Percentiles rank a stretch among this genome's conserved stretches.
These are phyloP conservation scores for Eucalyptus sp. DNA, from an alignment of 345 rosid species.

Conservation along the genomic window DNA sequence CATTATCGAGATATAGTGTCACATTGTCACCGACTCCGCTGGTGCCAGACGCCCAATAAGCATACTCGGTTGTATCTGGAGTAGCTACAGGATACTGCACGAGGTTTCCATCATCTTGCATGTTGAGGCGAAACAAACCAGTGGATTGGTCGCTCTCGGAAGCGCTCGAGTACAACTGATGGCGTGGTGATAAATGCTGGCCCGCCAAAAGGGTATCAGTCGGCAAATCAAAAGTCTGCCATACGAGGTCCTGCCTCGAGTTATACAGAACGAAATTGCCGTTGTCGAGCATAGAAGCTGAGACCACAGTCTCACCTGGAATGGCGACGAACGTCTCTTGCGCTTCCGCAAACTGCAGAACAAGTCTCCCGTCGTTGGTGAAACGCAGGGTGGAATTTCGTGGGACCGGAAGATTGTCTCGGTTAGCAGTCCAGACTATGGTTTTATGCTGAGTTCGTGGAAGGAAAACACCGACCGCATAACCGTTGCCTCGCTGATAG, in stretches of 20 bases:
- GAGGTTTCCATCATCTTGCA: conserved; percentile 13
- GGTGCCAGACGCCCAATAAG: background rate
- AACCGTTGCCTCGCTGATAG: conserved; percentile 3
- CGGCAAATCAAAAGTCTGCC: conserved; percentile 12
- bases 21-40: background rate
- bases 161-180: background rate
- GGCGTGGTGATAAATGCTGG: background rate
- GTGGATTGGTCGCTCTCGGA: background rate
- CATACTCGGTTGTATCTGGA: background rate
- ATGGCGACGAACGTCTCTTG: background rate
- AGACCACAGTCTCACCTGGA: background rate
- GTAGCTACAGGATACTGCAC: conserved; percentile 8
- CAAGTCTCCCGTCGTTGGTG: background rate
- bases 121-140: conserved; percentile 5
- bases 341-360: background rate
- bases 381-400: background rate
- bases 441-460: background rate
- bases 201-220: conserved; percentile 12
- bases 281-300: conserved; percentile 15
- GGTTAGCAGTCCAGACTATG: conserved; percentile 7
- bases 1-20: background rate
- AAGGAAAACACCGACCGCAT: conserved; percentile 12
- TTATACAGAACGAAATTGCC: conserved; percentile 23
- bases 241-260: background rate
- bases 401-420: background rate